A percentile compares a stretch with the other conserved stretches of the same genome.
Conservation (phyloP, 2,329 filamentous ascomycete genomes). For the Cordyceps javanica region DNA sequence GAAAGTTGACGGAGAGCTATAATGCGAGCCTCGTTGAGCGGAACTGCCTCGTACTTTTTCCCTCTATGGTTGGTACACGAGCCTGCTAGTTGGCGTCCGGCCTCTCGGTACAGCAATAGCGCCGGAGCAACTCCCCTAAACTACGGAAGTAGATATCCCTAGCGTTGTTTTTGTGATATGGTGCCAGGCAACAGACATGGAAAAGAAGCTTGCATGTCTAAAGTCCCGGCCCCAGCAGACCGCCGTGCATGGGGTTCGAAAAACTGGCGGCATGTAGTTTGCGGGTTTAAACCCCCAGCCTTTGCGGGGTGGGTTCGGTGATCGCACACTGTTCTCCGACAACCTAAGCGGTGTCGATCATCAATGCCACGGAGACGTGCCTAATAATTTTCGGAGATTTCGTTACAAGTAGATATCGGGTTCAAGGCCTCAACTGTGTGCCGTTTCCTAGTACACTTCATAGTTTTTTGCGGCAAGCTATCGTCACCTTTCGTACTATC, state of each 20-base stretch:
- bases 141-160: background rate
- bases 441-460: too few species aligned
- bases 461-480: too few species aligned
- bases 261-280: background rate
- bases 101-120: background rate
- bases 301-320: constrained; percentile 13
- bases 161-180: too few species aligned
- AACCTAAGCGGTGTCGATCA: background rate
- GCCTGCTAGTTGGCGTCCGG: background rate
- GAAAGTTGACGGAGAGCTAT: background rate
- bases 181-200: background rate
- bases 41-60: too few species aligned
- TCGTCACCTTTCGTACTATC: too few species aligned
- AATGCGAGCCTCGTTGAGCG: background rate
- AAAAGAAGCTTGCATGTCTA: background rate
- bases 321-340: background rate
- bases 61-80: background rate
- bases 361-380: background rate
- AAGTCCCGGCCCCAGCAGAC: background rate
- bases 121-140: constrained; percentile 1
- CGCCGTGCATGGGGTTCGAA: background rate
- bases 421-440: too few species aligned
- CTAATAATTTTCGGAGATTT: too few species aligned
- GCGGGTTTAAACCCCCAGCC: background rate
- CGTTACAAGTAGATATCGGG: too few species aligned